Conservation (phyloP, 148 eudicot genomes). For the Silene latifolia region DNA sequence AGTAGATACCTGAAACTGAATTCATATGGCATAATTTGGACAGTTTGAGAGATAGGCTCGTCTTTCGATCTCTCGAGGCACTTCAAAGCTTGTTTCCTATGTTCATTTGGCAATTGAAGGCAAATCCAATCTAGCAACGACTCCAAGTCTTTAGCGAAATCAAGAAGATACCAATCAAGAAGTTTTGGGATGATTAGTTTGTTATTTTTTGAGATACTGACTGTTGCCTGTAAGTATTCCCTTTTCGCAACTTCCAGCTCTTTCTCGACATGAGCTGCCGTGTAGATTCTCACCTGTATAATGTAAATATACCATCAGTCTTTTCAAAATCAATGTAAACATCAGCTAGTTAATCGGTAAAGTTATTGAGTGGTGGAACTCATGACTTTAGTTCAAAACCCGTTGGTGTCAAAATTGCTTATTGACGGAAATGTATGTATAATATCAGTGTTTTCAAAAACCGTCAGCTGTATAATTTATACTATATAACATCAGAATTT, state of each 20-base stretch:
- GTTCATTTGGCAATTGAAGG: conserved; percentile 65
- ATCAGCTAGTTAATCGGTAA: no score
- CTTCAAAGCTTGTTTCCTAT: conserved; percentile 47
- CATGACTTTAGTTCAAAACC: no score
- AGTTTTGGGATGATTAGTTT: conserved; percentile 73
- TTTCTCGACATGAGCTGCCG: conserved; percentile 63
- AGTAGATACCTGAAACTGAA: conserved; percentile 85
- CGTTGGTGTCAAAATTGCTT: no score
- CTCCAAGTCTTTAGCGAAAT: conserved; percentile 83
- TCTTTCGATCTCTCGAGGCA: conserved; percentile 50
- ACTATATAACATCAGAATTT: no score
- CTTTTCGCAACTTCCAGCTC: conserved; percentile 73
- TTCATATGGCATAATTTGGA: conserved; percentile 59
- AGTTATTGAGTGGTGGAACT: no score
- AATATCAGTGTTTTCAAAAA: no score
- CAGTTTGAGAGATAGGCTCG: conserved; percentile 45
- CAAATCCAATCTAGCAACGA: conserved; percentile 85
- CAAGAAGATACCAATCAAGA: conserved; percentile 83
- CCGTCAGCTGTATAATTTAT: no score
- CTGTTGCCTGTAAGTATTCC: conserved; percentile 75
- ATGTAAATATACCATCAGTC: neutral
- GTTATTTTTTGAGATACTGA: conserved; percentile 47
- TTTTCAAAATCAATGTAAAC: neutral
- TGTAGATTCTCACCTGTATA: conserved; percentile 72
- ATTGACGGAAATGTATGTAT: no score